These are phyloP conservation scores for Vaccinium darrowii DNA, from an alignment of 148 eudicot genomes.

Conservation along the genomic window DNA sequence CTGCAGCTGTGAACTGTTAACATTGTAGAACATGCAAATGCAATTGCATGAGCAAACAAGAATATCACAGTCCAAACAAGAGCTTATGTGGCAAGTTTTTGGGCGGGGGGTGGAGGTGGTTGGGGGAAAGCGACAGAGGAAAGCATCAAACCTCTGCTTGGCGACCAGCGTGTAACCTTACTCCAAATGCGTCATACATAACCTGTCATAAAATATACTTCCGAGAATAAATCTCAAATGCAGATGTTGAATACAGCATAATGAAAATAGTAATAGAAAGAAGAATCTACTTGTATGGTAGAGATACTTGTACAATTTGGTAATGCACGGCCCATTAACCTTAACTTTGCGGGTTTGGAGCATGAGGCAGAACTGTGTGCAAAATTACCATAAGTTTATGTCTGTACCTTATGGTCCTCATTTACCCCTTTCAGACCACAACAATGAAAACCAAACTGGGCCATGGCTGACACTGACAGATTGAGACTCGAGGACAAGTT, in stretches of 20 bases:
- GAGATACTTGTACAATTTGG: neutral
- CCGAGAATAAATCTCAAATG: conserved; percentile 5
- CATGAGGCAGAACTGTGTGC: neutral
- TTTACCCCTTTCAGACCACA: neutral
- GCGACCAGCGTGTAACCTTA: conserved; percentile 93
- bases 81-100: conserved; percentile 4
- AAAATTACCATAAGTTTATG: neutral
- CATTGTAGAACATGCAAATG: neutral
- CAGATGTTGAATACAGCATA: neutral
- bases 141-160: conserved; percentile 82
- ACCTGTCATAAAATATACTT: conserved; percentile 53
- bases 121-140: neutral
- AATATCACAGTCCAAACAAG: neutral
- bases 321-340: neutral
- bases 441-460: neutral
- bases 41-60: neutral
- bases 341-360: neutral
- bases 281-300: neutral
- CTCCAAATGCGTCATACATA: conserved; percentile 99
- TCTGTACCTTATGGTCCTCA: neutral
- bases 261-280: neutral
- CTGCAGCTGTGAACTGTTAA: neutral
- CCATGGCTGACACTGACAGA: neutral
- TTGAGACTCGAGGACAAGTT: neutral
- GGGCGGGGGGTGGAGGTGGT: neutral